phyloP scores from a whole-genome alignment of 2,329 filamentous ascomycete species.

The Parascedosporium putredinis region DNA sequence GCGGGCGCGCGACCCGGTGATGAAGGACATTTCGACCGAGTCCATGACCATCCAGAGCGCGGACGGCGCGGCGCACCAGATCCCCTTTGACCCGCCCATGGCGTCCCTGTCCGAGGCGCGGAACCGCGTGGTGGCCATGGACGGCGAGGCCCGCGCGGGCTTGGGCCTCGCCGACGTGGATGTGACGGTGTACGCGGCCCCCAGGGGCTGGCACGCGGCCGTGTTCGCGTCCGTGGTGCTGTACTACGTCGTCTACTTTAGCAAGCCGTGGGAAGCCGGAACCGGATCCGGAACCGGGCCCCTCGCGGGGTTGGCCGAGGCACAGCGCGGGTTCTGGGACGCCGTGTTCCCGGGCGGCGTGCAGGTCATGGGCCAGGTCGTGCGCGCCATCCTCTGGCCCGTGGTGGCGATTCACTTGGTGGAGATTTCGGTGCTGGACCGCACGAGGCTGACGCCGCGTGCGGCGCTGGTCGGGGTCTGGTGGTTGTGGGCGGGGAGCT shows the following conservation, averaged over 20 bases:
- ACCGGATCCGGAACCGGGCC: conserved; percentile 38
- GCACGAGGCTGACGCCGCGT: conserved; percentile 33
- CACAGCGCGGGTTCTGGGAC: too few relatives aligned
- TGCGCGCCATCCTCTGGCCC: conserved; percentile 45
- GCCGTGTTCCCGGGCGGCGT: conserved; percentile 46
- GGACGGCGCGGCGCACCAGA: conserved; percentile 32
- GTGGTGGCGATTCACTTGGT: conserved; percentile 53
- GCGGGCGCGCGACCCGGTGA: conserved; percentile 44
- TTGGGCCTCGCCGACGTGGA: conserved; percentile 47
- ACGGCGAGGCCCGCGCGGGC: conserved; percentile 40
- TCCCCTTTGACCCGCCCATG: conserved; percentile 64
- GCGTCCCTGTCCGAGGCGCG: conserved; percentile 57
- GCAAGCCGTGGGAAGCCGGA: conserved; percentile 37
- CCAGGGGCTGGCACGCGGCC: conserved; percentile 21
- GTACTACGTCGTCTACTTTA: conserved; percentile 42
- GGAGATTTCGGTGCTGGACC: conserved; percentile 50
- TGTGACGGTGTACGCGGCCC: conserved; percentile 29
- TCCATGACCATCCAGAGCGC: conserved; percentile 51
- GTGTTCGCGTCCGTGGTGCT: conserved; percentile 21
- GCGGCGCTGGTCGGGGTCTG: conserved; percentile 35
- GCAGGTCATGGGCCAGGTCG: conserved; percentile 45
- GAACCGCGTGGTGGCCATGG: conserved; percentile 61
- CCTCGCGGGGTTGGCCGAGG: too few relatives aligned
- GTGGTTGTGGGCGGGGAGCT: conserved; percentile 42
- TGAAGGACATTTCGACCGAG: conserved; percentile 56